These are phyloP conservation scores for Yarrowia sp. DNA, from an alignment of 805 yeast genomes.

Conservation along the genomic window DNA sequence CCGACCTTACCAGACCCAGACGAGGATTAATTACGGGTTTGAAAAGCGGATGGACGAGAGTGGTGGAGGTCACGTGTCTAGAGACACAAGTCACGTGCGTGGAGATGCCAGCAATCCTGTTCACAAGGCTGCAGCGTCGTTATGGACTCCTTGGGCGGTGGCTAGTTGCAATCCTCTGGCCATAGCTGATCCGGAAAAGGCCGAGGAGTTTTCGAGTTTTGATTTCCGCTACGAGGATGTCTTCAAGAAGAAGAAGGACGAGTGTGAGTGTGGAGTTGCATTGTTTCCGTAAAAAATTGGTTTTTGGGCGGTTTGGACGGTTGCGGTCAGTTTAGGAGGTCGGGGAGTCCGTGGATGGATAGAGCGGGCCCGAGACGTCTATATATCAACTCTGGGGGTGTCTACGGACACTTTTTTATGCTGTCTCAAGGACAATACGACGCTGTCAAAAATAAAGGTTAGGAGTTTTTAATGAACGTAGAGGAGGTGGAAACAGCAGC, in stretches of 20 bases:
- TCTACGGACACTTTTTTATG: not conserved
- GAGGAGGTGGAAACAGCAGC: no score
- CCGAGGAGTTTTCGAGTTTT: not conserved
- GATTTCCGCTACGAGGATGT: slow-evolving; percentile 15
- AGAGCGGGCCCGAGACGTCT: not conserved
- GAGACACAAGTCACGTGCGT: not conserved
- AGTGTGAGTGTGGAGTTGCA: not conserved
- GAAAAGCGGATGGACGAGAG: not conserved
- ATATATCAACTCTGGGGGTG: not conserved
- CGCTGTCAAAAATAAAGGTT: not conserved
- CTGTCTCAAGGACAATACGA: not conserved
- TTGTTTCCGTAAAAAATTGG: not conserved
- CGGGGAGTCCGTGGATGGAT: not conserved
- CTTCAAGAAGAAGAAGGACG: slow-evolving; percentile 1
- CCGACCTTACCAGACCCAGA: not conserved
- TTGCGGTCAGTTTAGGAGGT: no score
- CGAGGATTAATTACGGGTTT: slow-evolving; percentile 2
- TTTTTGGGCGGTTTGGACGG: not conserved
- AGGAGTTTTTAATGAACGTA: no score
- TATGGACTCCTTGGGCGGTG: slow-evolving; percentile 13
- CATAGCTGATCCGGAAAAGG: not conserved
- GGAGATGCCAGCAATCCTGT: not conserved
- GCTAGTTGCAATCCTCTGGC: not conserved
- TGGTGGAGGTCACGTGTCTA: no score
- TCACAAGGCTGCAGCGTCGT: not conserved